A percentile compares a stretch with the other conserved stretches of the same genome.
Conservation (phyloP, 352 stramenopile species). For the Pythium aphanidermatum region DNA sequence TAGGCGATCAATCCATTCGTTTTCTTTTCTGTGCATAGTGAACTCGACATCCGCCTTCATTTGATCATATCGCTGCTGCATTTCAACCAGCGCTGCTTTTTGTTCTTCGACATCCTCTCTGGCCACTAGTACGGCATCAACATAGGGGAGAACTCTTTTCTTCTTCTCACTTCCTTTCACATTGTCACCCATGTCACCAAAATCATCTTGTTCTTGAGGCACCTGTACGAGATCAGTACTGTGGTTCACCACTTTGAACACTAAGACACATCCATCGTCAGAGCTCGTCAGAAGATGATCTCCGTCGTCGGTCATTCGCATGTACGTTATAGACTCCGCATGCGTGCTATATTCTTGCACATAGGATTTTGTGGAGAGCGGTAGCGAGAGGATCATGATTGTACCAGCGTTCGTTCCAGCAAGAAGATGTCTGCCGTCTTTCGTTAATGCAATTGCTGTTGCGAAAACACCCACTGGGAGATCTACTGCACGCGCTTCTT, state of each 20-base stretch:
- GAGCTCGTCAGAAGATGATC: constrained; percentile 47
- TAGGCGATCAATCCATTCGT: constrained; percentile 82
- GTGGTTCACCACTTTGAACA: constrained; percentile 43
- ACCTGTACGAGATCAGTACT: background rate
- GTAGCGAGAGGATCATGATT: constrained; percentile 60
- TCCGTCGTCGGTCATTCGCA: constrained; percentile 72
- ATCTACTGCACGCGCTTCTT: constrained; percentile 51
- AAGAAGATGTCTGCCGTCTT: constrained; percentile 58
- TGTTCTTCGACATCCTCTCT: constrained; percentile 78
- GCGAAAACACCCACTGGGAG: constrained; percentile 32
- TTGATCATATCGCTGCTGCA: constrained; percentile 70
- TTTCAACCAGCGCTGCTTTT: constrained; percentile 34
- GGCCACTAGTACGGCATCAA: constrained; percentile 61
- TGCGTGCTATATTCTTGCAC: constrained; percentile 50
- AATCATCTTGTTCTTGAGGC: background rate
- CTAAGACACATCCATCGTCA: constrained; percentile 53
- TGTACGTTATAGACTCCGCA: constrained; percentile 48
- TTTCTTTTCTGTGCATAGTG: constrained; percentile 77
- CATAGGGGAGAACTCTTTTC: constrained; percentile 3
- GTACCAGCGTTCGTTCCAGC: constrained; percentile 54
- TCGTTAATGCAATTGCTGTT: constrained; percentile 53
- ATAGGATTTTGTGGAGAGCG: constrained; percentile 29
- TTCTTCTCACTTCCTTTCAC: constrained; percentile 23
- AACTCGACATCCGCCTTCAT: constrained; percentile 83
- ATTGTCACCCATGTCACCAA: background rate